Evolutionary conservation across 345 rosid species (phyloP).

Genomic region (Eucalyptus pauciflora): DNA sequence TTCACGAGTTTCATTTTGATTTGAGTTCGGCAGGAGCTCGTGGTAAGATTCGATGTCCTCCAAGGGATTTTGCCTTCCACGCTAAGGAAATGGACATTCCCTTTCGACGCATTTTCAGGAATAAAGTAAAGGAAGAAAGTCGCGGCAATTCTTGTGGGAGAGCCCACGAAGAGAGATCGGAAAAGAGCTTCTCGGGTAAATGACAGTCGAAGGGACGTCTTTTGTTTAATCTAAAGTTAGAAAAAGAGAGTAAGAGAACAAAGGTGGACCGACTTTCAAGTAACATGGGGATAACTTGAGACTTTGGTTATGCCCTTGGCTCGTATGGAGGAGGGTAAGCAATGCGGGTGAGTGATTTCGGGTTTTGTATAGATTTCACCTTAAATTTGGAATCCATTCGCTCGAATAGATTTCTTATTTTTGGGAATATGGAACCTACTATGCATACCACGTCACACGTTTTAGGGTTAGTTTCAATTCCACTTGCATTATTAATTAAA

Average conservation of each 20-base stretch:
- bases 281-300: background rate
- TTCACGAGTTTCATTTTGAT: background rate
- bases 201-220: background rate
- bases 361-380: fast-evolving
- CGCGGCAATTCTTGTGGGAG: background rate
- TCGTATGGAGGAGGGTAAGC: background rate
- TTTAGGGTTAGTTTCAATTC: too few relatives aligned
- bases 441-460: fast-evolving
- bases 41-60: background rate
- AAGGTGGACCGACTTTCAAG: conserved; percentile 5
- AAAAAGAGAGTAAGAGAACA: background rate
- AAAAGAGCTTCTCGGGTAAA: background rate
- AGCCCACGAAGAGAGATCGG: background rate
- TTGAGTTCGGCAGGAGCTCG: background rate
- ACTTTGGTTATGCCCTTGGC: conserved; percentile 1
- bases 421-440: fast-evolving
- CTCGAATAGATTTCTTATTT: too few relatives aligned
- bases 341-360: fast-evolving
- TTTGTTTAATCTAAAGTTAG: background rate
- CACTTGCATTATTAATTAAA: too few relatives aligned
- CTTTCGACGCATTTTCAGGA: background rate
- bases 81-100: conserved; percentile 19
- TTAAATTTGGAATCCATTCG: too few relatives aligned
- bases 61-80: conserved; percentile 15
- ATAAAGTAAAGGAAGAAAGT: background rate